phyloP scores from a whole-genome alignment of 371 early-diverging fungal species.

The Funneliformis caledonium region DNA sequence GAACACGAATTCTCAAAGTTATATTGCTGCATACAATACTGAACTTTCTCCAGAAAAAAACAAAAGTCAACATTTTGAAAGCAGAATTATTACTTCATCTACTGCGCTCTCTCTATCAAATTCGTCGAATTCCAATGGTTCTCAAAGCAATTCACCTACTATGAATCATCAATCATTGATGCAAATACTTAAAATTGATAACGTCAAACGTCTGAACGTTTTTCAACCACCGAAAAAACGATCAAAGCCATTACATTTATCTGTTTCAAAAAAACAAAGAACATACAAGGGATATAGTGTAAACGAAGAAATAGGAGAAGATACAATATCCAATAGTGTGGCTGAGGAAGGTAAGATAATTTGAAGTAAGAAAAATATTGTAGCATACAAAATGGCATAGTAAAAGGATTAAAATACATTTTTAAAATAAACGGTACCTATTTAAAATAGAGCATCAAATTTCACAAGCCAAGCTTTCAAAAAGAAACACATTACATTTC shows the following conservation, averaged over 20 bases:
- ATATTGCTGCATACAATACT: neutral
- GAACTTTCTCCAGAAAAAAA: neutral
- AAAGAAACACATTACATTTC: neutral
- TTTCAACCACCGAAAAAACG: slow-evolving; percentile 20
- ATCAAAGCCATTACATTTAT: slow-evolving; percentile 2
- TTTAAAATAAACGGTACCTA: no score
- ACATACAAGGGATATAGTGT: neutral
- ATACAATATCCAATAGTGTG: no score
- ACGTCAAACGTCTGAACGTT: neutral
- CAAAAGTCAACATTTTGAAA: neutral
- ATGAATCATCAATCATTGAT: neutral
- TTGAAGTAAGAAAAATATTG: no score
- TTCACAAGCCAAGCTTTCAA: neutral
- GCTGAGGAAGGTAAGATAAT: neutral
- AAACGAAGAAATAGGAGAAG: no score
- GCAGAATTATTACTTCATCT: neutral
- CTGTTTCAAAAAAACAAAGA: slow-evolving; percentile 23
- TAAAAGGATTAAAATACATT: neutral
- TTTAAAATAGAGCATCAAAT: neutral
- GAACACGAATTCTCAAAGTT: neutral
- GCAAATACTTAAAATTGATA: slow-evolving; percentile 5
- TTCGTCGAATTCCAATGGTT: neutral
- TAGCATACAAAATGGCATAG: neutral
- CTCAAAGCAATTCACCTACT: neutral
- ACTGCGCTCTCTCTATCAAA: neutral